These are phyloP conservation scores for Sisymbrium altissimum DNA, from an alignment of 345 rosid genomes.

Conservation along the genomic window DNA sequence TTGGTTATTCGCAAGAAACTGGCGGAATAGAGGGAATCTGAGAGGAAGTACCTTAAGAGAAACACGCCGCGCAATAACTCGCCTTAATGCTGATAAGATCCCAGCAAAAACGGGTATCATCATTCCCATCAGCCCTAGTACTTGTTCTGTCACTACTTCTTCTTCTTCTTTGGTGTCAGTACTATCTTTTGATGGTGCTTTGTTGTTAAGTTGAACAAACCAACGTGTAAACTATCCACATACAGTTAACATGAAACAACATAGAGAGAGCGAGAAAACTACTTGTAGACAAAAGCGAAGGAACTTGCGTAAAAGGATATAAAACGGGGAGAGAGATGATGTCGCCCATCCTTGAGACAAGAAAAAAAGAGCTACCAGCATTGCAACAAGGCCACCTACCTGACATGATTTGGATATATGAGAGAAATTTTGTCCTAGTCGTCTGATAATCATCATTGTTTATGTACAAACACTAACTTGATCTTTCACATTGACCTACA, in stretches of 20 bases:
- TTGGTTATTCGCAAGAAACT: background rate
- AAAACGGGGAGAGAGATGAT: conserved; percentile 74
- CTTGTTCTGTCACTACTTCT: conserved; percentile 48
- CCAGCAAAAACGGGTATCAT: conserved; percentile 82
- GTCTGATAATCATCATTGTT: background rate
- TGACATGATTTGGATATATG: conserved; percentile 31
- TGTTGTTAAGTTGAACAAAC: conserved; percentile 54
- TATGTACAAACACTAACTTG: background rate
- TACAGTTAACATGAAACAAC: background rate
- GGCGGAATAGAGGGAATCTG: background rate
- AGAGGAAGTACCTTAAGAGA: conserved; percentile 71
- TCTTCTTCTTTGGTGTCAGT: conserved; percentile 37
- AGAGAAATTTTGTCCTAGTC: background rate
- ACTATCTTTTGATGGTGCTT: conserved; percentile 58
- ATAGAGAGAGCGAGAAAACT: background rate
- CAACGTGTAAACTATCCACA: conserved; percentile 5
- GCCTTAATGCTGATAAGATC: conserved; percentile 86
- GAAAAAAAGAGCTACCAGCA: conserved; percentile 80
- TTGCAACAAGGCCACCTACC: conserved; percentile 92
- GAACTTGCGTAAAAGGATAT: conserved; percentile 58
- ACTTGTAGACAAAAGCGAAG: background rate
- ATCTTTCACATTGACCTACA: background rate
- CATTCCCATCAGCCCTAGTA: conserved; percentile 75
- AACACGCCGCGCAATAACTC: conserved; percentile 92
- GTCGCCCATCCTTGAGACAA: conserved; percentile 98